Conservation (phyloP, 805 yeast species). For the Ogataea saltuana region DNA sequence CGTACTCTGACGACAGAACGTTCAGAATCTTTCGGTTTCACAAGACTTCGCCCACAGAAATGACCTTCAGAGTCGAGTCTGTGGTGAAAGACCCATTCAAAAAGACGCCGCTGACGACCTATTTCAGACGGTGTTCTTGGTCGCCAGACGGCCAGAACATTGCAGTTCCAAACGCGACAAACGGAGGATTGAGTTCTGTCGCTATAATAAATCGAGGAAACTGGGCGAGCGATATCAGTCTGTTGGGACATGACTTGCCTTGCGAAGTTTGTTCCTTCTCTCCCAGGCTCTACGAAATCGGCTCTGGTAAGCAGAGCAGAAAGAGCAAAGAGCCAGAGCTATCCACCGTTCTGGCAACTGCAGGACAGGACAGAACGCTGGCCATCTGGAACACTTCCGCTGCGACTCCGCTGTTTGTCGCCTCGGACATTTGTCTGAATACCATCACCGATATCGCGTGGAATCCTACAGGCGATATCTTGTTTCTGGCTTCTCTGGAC, state of each 20-base stretch:
- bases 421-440: constrained; percentile 70
- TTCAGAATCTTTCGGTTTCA: constrained; percentile 86
- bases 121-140: constrained; percentile 85
- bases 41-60: constrained; percentile 59
- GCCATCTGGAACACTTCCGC: constrained; percentile 84
- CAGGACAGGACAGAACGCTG: constrained; percentile 88
- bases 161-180: constrained; percentile 83
- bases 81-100: constrained; percentile 81
- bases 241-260: constrained; percentile 83
- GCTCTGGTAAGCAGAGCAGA: constrained; percentile 17
- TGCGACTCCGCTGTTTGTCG: constrained; percentile 77
- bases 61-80: constrained; percentile 84
- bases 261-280: constrained; percentile 79
- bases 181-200: constrained; percentile 77
- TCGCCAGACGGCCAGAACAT: constrained; percentile 88
- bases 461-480: constrained; percentile 75
- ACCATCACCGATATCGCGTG: constrained; percentile 88
- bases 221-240: constrained; percentile 74
- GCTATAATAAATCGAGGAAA: constrained; percentile 73
- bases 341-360: constrained; percentile 86
- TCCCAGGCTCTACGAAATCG: constrained; percentile 58
- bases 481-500: constrained; percentile 81
- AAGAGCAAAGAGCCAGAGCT: constrained; percentile 26
- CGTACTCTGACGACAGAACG: constrained; percentile 94
- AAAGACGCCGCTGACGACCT: constrained; percentile 88